These are phyloP conservation scores for Thinopyrum elongatum DNA, from an alignment of 176 grass and related monocot species.

Conservation along the genomic window DNA sequence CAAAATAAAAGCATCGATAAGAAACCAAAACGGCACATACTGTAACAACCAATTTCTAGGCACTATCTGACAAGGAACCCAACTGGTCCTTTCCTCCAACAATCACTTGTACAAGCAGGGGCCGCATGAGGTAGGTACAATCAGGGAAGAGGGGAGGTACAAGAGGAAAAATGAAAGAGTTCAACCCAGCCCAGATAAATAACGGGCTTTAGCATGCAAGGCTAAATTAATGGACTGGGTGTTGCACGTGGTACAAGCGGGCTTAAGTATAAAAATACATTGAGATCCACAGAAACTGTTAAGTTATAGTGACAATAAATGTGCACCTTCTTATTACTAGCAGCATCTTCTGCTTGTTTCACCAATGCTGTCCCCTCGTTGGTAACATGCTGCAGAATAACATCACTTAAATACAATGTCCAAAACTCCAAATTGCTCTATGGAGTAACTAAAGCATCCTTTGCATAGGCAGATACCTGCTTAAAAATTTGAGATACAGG, in stretches of 20 bases:
- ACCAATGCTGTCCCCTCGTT: constrained; percentile 77
- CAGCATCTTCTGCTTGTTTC: constrained; percentile 95
- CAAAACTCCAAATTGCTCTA: constrained; percentile 26
- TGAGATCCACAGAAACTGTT: not conserved
- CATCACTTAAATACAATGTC: not conserved
- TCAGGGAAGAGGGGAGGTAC: not conserved
- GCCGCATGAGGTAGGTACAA: not conserved
- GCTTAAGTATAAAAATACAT: constrained; percentile 1
- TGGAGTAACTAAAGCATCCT: not conserved
- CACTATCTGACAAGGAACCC: not conserved
- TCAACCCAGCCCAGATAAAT: constrained; percentile 1
- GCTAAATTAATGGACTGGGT: not conserved
- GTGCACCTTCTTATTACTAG: constrained; percentile 74
- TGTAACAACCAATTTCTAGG: not conserved
- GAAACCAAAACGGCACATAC: not conserved
- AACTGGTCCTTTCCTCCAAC: not conserved
- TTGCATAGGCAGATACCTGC: constrained; percentile 50
- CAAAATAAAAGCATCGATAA: not conserved
- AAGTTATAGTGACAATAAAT: constrained; percentile 5
- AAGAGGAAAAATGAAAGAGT: not conserved
- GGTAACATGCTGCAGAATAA: constrained; percentile 80
- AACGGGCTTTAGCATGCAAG: not conserved
- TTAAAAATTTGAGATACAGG: constrained; percentile 94
- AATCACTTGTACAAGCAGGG: not conserved
- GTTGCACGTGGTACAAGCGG: not conserved